These are phyloP conservation scores for Salix arbutifolia DNA, from an alignment of 345 rosid genomes.

Conservation along the genomic window DNA sequence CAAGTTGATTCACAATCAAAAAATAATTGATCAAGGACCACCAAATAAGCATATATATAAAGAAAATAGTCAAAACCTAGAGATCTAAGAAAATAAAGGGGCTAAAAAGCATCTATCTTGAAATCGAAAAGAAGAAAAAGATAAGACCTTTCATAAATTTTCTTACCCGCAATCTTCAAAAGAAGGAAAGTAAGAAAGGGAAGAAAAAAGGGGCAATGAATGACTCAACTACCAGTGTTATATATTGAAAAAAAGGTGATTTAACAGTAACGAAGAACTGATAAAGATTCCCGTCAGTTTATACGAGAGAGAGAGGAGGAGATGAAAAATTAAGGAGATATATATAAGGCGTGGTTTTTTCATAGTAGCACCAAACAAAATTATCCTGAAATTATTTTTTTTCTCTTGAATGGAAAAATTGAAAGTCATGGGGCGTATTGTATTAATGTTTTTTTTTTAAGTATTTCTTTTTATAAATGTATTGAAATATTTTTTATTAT, in stretches of 20 bases:
- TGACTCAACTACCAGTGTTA: constrained; percentile 49
- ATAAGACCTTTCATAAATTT: neutral
- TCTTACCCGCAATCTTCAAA: constrained; percentile 16
- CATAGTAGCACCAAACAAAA: neutral
- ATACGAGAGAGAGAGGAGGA: neutral
- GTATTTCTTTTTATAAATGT: no score
- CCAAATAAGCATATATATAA: neutral
- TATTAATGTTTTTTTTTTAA: no score
- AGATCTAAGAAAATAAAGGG: neutral
- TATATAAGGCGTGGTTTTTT: neutral
- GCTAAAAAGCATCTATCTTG: neutral
- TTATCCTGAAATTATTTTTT: neutral
- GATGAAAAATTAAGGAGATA: neutral
- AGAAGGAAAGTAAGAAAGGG: neutral
- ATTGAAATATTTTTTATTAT: no score
- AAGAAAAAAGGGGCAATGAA: constrained; percentile 8
- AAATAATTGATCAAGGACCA: neutral
- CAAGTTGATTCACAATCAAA: neutral
- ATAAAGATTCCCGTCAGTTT: constrained; percentile 29
- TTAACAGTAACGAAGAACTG: constrained; percentile 8
- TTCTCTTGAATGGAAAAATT: no score
- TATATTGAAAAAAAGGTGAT: constrained; percentile 15
- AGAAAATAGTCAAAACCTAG: neutral
- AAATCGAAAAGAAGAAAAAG: neutral
- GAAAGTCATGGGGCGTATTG: no score